Conservation (phyloP, 2,329 filamentous ascomycete genomes). For the Aaosphaeria arxii region DNA sequence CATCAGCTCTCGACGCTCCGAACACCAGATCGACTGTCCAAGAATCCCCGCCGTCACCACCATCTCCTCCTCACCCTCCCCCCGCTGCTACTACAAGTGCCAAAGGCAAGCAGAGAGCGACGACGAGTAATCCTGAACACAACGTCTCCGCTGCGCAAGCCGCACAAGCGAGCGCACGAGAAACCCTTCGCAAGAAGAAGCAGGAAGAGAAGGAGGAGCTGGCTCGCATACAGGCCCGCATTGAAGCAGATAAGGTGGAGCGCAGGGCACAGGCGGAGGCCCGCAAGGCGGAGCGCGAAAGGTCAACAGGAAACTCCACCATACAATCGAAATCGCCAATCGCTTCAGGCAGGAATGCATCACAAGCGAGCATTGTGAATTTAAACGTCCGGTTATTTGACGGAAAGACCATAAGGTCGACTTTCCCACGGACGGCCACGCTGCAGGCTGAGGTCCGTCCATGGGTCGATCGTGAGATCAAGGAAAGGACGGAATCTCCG, state of each 20-base stretch:
- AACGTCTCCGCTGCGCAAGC: slow-evolving; percentile 39
- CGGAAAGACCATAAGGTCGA: slow-evolving; percentile 72
- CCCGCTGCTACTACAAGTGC: slow-evolving; percentile 12
- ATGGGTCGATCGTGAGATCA: slow-evolving; percentile 63
- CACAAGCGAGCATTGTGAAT: slow-evolving; percentile 29
- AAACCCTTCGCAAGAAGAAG: slow-evolving; percentile 59
- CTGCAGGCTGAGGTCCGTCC: slow-evolving; percentile 65
- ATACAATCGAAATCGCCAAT: slow-evolving; percentile 12
- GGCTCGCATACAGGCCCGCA: slow-evolving; percentile 68
- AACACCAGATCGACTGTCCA: background rate
- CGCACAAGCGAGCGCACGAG: slow-evolving; percentile 29
- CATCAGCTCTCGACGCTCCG: background rate
- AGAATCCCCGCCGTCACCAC: background rate
- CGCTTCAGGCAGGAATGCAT: slow-evolving; percentile 5
- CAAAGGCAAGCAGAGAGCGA: slow-evolving; percentile 44
- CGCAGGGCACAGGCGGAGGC: slow-evolving; percentile 48
- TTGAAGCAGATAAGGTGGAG: slow-evolving; percentile 73
- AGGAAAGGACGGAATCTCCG: background rate
- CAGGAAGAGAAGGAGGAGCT: slow-evolving; percentile 66
- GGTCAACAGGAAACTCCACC: slow-evolving; percentile 5
- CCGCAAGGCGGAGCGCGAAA: slow-evolving; percentile 33
- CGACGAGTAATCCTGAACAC: slow-evolving; percentile 30
- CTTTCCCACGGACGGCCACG: slow-evolving; percentile 64
- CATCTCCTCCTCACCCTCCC: slow-evolving; percentile 6
- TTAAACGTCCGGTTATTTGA: slow-evolving; percentile 82